A percentile compares a stretch with the other conserved stretches of the same genome.
Evolutionary conservation across 495 filamentous ascomycete species (phyloP).

Genomic region (Lasiosphaeria hispida): DNA sequence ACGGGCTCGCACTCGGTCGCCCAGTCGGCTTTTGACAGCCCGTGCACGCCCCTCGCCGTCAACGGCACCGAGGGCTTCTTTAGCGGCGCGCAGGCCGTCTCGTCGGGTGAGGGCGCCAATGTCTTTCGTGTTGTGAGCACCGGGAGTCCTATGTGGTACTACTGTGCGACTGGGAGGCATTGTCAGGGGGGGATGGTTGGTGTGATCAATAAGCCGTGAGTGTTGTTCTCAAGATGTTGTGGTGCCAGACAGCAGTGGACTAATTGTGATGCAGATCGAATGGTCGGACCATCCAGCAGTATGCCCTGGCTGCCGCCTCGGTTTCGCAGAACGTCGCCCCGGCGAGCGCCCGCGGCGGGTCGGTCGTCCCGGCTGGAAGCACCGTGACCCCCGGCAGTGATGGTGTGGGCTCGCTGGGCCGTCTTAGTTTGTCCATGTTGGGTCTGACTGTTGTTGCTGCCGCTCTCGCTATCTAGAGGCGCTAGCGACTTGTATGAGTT

Average conservation of each 20-base stretch:
- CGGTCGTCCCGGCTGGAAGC: neutral
- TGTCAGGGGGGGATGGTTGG: constrained; percentile 26
- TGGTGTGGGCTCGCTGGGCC: neutral
- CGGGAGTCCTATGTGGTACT: constrained; percentile 24
- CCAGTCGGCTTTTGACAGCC: constrained; percentile 14
- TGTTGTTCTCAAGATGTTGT: neutral
- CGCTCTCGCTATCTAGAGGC: neutral
- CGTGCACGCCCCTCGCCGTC: constrained; percentile 5
- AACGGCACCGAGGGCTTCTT: constrained; percentile 5
- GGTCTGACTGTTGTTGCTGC: neutral
- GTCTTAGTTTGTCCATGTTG: neutral
- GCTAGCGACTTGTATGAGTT: no score
- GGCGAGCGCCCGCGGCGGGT: constrained; percentile 1
- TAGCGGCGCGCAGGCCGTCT: neutral
- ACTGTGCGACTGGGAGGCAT: constrained; percentile 20
- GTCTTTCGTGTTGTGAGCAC: constrained; percentile 16
- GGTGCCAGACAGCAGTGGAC: no score
- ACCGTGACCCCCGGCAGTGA: neutral
- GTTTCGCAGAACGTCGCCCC: constrained; percentile 5
- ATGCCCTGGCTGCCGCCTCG: neutral
- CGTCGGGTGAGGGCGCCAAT: neutral
- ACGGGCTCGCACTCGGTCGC: constrained; percentile 11
- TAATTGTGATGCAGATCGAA: neutral
- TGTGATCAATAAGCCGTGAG: constrained; percentile 17
- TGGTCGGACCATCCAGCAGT: neutral